These are phyloP conservation scores for Withania somnifera DNA, from an alignment of 305 asterid species.

Conservation along the genomic window DNA sequence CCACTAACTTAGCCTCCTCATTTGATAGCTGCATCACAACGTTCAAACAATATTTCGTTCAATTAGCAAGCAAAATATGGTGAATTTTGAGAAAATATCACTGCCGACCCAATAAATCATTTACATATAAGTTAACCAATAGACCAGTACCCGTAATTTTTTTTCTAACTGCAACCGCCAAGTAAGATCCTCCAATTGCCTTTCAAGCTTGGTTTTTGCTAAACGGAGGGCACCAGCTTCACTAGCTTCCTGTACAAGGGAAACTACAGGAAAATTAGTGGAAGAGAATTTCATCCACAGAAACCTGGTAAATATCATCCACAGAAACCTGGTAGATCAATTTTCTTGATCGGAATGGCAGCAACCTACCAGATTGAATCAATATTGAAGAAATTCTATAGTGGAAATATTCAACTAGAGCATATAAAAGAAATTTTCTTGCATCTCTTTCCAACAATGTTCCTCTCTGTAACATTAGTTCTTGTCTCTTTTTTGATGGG, in stretches of 20 bases:
- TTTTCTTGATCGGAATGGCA: background rate
- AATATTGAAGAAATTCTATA: background rate
- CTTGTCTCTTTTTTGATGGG: background rate
- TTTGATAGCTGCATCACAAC: slow-evolving; percentile 50
- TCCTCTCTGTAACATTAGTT: background rate
- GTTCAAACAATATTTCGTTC: background rate
- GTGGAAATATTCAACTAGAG: background rate
- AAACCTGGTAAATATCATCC: background rate
- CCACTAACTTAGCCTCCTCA: slow-evolving; percentile 74
- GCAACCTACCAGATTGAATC: background rate
- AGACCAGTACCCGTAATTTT: slow-evolving; percentile 59
- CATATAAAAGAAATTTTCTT: background rate
- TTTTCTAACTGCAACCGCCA: slow-evolving; percentile 95
- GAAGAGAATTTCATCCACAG: background rate
- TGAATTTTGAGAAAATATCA: background rate
- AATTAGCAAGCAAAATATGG: background rate
- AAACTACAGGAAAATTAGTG: background rate
- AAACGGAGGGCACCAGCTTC: slow-evolving; percentile 94
- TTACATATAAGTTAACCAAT: background rate
- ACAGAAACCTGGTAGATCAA: background rate
- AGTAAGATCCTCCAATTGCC: slow-evolving; percentile 92
- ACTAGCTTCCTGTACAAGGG: slow-evolving; percentile 65
- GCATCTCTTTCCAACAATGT: too few relatives aligned
- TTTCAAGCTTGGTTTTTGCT: slow-evolving; percentile 90
- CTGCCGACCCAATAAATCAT: background rate